Percentiles rank a stretch among this genome's conserved stretches.
Conservation (phyloP, 2,329 filamentous ascomycete species). For the Massarina eburnea region DNA sequence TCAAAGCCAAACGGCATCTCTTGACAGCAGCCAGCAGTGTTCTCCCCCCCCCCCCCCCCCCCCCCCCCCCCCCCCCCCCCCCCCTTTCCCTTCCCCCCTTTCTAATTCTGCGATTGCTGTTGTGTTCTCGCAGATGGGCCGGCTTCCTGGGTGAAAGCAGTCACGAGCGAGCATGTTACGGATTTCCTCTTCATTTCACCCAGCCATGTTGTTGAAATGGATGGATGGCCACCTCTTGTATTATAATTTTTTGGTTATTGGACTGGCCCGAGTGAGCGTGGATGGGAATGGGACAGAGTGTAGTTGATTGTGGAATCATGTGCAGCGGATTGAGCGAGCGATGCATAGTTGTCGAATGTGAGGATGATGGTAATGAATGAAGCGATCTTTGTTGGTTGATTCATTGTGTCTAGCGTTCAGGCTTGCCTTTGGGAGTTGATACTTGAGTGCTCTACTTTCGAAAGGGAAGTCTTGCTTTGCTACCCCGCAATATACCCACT, state of each 20-base stretch:
- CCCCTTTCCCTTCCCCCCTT: neutral
- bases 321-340: constrained; percentile 1
- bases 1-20: neutral
- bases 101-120: neutral
- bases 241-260: constrained; percentile 12
- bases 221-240: constrained; percentile 7
- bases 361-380: constrained; percentile 5
- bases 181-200: neutral
- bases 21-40: neutral
- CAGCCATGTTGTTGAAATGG: neutral
- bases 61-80: neutral
- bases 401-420: no score
- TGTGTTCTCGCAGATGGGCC: neutral
- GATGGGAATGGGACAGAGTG: neutral
- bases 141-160: neutral
- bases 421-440: neutral
- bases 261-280: constrained; percentile 1
- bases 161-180: neutral
- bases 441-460: neutral
- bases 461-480: no score
- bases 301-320: constrained; percentile 1
- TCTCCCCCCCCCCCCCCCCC: neutral
- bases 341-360: constrained; percentile 7
- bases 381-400: constrained; percentile 1
- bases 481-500: neutral